phyloP scores from a whole-genome alignment of 768 basidiomycete species.

The Multifurca ochricompacta region DNA sequence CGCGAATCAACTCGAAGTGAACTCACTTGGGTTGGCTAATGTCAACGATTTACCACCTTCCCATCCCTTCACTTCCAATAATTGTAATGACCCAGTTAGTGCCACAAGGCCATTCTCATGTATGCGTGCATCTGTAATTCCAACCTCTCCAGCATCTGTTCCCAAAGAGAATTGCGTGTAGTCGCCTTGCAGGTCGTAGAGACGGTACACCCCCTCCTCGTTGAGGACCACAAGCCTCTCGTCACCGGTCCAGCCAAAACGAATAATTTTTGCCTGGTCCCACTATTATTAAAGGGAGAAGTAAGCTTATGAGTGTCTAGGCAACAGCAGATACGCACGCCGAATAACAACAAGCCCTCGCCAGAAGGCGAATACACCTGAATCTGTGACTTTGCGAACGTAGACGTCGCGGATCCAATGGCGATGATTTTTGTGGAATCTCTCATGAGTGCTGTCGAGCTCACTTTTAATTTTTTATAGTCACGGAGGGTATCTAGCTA shows the following conservation, averaged over 20 bases:
- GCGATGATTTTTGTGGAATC: constrained; percentile 76
- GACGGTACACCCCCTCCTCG: constrained; percentile 85
- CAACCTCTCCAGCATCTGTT: constrained; percentile 70
- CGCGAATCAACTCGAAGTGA: background rate
- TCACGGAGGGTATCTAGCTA: constrained; percentile 3
- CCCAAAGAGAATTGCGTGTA: constrained; percentile 84
- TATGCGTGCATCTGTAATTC: constrained; percentile 78
- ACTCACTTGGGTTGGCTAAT: constrained; percentile 67
- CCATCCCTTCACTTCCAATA: constrained; percentile 89
- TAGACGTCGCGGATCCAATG: constrained; percentile 48
- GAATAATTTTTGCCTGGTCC: constrained; percentile 79
- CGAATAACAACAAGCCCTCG: constrained; percentile 56
- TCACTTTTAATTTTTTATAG: background rate
- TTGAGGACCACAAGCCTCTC: constrained; percentile 80
- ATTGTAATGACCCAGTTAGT: constrained; percentile 61
- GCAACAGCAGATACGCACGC: constrained; percentile 46
- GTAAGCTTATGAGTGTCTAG: background rate
- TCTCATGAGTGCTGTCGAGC: constrained; percentile 68
- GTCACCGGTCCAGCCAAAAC: constrained; percentile 78
- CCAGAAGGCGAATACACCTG: constrained; percentile 85
- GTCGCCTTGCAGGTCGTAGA: constrained; percentile 83
- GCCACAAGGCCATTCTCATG: constrained; percentile 86
- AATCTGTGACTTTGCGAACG: constrained; percentile 71
- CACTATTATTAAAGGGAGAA: constrained; percentile 57
- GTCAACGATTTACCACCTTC: constrained; percentile 65